Conservation (phyloP, 2,329 filamentous ascomycete genomes). For the Venturiaceae sp. region DNA sequence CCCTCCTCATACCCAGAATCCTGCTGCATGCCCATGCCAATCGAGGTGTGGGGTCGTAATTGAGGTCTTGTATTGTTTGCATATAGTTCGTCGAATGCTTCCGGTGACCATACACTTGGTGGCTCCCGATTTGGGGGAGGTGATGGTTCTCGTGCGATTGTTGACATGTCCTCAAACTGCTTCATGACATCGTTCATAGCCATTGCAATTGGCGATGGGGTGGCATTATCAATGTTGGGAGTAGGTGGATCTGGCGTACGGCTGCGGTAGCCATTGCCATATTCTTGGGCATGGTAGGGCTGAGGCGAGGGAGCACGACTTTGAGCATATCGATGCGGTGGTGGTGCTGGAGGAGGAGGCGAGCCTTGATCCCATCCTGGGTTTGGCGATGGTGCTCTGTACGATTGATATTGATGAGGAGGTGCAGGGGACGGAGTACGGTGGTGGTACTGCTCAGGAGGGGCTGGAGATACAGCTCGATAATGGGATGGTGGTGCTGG, state of each 20-base stretch:
- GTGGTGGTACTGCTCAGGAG: not conserved
- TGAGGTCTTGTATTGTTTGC: conserved; percentile 26
- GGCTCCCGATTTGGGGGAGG: conserved; percentile 39
- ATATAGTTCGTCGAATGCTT: conserved; percentile 60
- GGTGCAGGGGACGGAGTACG: conserved; percentile 9
- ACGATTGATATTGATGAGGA: conserved; percentile 14
- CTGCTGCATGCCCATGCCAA: conserved; percentile 52
- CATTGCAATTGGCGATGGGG: conserved; percentile 82
- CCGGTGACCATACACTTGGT: conserved; percentile 78
- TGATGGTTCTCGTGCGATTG: conserved; percentile 4
- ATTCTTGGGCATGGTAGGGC: conserved; percentile 7
- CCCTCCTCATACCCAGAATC: conserved; percentile 36
- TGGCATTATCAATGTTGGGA: conserved; percentile 33
- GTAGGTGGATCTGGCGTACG: conserved; percentile 50
- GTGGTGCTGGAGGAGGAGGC: conserved; percentile 74
- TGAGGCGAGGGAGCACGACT: conserved; percentile 39
- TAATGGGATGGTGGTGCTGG: conserved; percentile 19
- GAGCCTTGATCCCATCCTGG: conserved; percentile 38
- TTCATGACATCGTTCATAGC: conserved; percentile 99
- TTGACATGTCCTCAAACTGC: conserved; percentile 76
- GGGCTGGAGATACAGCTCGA: conserved; percentile 10
- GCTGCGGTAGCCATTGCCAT: conserved; percentile 13
- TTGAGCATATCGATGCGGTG: conserved; percentile 57
- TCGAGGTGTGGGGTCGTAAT: conserved; percentile 55
- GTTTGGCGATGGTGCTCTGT: conserved; percentile 24